Evolutionary conservation across 768 basidiomycete genomes (phyloP).

Genomic region (Pleurotus giganteus): DNA sequence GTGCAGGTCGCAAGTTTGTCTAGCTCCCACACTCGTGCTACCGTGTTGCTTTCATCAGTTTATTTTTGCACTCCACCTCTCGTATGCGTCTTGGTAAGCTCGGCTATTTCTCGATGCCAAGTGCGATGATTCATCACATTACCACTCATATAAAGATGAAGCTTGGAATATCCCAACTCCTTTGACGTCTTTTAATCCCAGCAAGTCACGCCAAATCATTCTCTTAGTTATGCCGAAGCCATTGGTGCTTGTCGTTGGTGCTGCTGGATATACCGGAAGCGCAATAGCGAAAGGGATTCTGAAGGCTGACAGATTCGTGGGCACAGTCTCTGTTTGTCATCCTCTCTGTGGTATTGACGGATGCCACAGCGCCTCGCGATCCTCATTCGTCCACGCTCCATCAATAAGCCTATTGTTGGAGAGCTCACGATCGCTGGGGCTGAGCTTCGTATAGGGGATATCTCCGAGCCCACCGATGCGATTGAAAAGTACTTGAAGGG

Average conservation of each 20-base stretch:
- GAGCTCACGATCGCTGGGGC: background rate
- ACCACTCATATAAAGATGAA: no score
- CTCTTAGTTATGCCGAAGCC: conserved; percentile 2
- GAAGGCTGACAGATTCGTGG: background rate
- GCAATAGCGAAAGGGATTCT: background rate
- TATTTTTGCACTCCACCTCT: no score
- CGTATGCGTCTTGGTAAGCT: no score
- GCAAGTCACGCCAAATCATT: no score
- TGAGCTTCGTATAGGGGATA: background rate
- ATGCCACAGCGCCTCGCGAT: background rate
- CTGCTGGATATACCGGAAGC: background rate
- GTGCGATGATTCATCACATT: no score
- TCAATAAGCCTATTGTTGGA: background rate
- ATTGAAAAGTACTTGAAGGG: background rate
- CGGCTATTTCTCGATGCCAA: no score
- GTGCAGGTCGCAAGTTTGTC: no score
- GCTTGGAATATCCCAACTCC: no score
- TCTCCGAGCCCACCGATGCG: background rate
- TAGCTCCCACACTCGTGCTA: no score
- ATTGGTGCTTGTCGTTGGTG: background rate
- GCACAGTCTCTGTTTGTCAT: background rate
- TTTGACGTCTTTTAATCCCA: no score
- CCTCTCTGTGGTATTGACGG: background rate
- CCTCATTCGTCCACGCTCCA: background rate
- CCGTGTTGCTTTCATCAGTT: no score